Percentiles rank a stretch among this genome's conserved stretches.
These are phyloP conservation scores for Athelia sp. DNA, from an alignment of 1,284 basidiomycete species.

Conservation along the genomic window DNA sequence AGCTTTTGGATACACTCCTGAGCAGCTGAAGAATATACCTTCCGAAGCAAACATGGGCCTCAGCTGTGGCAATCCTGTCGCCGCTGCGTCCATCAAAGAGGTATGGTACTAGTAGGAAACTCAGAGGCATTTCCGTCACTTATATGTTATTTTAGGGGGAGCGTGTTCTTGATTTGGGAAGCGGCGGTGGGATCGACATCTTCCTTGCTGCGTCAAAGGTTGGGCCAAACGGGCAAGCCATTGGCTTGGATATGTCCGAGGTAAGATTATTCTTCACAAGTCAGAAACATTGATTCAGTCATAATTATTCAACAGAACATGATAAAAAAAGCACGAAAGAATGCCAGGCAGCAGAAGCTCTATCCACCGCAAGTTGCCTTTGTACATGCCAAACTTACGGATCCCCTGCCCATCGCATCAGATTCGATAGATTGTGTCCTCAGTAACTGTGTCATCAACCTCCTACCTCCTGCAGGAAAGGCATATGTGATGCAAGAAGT, in stretches of 20 bases:
- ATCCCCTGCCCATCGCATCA: constrained; percentile 40
- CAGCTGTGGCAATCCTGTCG: constrained; percentile 46
- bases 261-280: constrained; percentile 14
- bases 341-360: constrained; percentile 33
- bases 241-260: constrained; percentile 46
- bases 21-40: constrained; percentile 37
- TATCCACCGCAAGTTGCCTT: constrained; percentile 43
- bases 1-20: constrained; percentile 39
- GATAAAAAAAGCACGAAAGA: constrained; percentile 40
- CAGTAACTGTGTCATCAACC: constrained; percentile 52
- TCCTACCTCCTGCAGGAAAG: constrained; percentile 38
- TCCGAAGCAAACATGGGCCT: constrained; percentile 38
- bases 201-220: constrained; percentile 45
- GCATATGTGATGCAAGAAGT: constrained; percentile 35
- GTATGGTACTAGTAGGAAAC: too few relatives aligned
- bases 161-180: constrained; percentile 48
- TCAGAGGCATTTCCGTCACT: too few relatives aligned
- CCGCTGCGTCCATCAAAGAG: constrained; percentile 34
- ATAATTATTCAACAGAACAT: constrained; percentile 33
- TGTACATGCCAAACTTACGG: constrained; percentile 33
- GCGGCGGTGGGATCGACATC: constrained; percentile 49
- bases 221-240: constrained; percentile 40
- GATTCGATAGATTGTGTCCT: constrained; percentile 45
- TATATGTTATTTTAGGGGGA: constrained; percentile 36
- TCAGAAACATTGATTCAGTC: background rate